Evolutionary conservation across 495 filamentous ascomycete species (phyloP), one percentile per base, ranked within the genome.

Genomic region (Glonium stellatum): DNA sequence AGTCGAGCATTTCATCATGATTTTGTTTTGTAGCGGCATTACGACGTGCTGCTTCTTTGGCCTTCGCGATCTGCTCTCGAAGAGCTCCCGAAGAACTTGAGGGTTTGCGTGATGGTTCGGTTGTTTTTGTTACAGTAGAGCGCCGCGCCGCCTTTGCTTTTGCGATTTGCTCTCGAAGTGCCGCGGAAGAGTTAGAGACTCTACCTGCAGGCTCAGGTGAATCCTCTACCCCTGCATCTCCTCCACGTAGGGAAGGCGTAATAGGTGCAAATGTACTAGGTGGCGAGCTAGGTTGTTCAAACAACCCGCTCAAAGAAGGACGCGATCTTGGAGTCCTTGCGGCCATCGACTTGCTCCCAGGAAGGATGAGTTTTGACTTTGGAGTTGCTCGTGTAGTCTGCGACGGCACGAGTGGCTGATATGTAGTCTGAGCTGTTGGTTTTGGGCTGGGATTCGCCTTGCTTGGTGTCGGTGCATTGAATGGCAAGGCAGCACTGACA

Each of bases 141-240:
- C 86, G 83, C 51, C 83, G 82, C 37, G 91, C 90, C 11, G 91
- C 92, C 70, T 92, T 96, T 8, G 93, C 93, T 70, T 90, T 93
- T 46, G 92, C 90, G 67, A 98, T 97, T 58, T 88, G 89, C 51
- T 97, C 91, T 18, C 93, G 81, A 47, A 98, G 71, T 1, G 91
- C 86, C 37, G 81, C 79, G 1, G 93, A 97, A 0, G 90, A 88
- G 65, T 27, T 23, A 22, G 48, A 51, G 11, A 25, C 21, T 31
- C 25, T 51, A 5, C 48, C 27, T 73, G 67, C 4, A 62, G 60
- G 10, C 37, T 41, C 58, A 27, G 61, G 51, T 41, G 68, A 64
- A 5, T 63, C 59, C 47, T 75, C 37, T 46, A 75, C 56, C 61
- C 69, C 39, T 55, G 78, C 67, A 51, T 13, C 6, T 23, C 19